A percentile compares a stretch with the other conserved stretches of the same genome.
Evolutionary conservation across 345 rosid species (phyloP).

Genomic region (Citrus sp.): DNA sequence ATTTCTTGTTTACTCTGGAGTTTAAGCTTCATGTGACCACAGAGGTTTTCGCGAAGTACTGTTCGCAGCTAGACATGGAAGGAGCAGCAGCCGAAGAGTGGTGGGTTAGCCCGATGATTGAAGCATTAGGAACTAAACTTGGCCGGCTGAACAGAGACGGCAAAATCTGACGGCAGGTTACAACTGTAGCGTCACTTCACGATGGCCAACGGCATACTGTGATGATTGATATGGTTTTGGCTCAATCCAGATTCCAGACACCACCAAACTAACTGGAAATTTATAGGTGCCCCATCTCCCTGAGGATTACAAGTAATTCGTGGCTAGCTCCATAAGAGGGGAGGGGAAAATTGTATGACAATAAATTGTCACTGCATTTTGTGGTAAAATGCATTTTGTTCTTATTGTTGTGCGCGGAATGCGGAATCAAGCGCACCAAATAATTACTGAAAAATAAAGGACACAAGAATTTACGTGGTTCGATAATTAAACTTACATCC

Average conservation of each 20-base stretch:
- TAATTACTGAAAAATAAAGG: no score
- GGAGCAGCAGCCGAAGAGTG: not conserved
- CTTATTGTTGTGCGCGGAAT: no score
- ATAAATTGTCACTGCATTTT: no score
- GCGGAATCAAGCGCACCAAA: no score
- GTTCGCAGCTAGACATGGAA: slow-evolving; percentile 29
- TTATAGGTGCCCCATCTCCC: not conserved
- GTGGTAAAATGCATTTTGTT: no score
- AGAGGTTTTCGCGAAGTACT: slow-evolving; percentile 19
- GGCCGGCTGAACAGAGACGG: slow-evolving; percentile 4
- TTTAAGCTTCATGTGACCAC: slow-evolving; percentile 34
- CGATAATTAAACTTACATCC: no score
- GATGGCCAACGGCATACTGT: not conserved
- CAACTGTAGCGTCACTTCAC: slow-evolving; percentile 10
- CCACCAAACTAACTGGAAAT: not conserved
- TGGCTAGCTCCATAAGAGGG: no score
- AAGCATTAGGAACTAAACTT: not conserved
- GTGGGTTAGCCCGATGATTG: slow-evolving; percentile 1
- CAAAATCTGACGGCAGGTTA: not conserved
- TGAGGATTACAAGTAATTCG: no score
- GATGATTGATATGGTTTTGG: not conserved
- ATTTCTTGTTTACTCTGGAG: slow-evolving; percentile 40
- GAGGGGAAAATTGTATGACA: no score
- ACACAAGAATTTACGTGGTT: no score
- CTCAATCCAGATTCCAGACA: not conserved